Evolutionary conservation across 495 filamentous ascomycete species (phyloP), one percentile per base, ranked within the genome.

Genomic region (Paragyromitra xinjiangensis): DNA sequence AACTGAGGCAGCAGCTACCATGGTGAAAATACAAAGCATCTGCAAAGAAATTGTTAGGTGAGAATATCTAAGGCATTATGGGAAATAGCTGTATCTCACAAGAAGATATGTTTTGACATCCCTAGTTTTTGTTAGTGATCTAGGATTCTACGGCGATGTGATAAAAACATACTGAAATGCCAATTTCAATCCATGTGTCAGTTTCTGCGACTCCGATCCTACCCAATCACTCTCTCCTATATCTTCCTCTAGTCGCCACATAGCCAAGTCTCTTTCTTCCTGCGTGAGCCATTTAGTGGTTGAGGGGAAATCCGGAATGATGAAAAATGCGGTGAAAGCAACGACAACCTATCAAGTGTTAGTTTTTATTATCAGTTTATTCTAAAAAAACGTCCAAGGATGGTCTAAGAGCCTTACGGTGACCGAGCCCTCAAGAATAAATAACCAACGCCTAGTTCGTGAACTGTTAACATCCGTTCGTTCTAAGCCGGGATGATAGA

Each of bases 171-270:
- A 77, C 68, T 59, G 81, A 72, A 93, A 88, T 1, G 92, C 93
- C n/a, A 93, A 84, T 80, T 88, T 91, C 12, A 90, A 84, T 1
- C 93, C 93, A 51, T 91, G 84, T 80, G 88, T 85, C 81, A 93
- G 29, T n/a, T 61, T 74, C 77, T 90, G 91, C 26, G 92, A 81
- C 45, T 90, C 85, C 64, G 87, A 87, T 48, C 87, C 88, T 29
- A 88, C 83, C 91, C 89, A 91, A 83, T 95, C 92, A 75, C 92
- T 91, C 78, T 91, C 86, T 11, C 93, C 93, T 71, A 93, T 90
- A 83, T 97, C 93, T 78, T 93, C 51, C 3, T 82, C 80, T 26
- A 92, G 81, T 19, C 91, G 84, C 62, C 85, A 84, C 2, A 83
- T 81, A 1, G 90, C 90, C 0, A 92, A 77, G 37, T 85, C 88